Evolutionary conservation across 768 basidiomycete genomes (phyloP), one percentile per base, ranked within the genome.

Genomic region (Lenzites betulinus): DNA sequence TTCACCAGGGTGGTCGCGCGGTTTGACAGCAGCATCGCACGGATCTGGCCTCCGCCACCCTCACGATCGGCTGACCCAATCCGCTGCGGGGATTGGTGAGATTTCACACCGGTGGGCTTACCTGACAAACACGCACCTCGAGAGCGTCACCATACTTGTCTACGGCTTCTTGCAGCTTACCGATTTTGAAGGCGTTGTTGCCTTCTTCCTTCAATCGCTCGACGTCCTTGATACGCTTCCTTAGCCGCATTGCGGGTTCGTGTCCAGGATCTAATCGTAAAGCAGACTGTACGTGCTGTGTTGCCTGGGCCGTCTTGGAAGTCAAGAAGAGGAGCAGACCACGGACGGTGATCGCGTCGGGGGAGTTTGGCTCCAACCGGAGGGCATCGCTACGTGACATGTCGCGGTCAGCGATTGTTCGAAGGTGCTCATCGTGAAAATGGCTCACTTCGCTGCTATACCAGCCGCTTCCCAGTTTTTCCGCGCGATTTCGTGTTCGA

Each of bases 151-250:
- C 77, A 68, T 95, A 95, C 66, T 82, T 86, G 0, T 79, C 77
- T 8, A 86, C 72, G 0, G 93, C 93, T 22, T 89, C 87, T 28
- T 79, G 67, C 35, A 85, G 73, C 58, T 78, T 78, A 2, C 81
- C 80, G 0, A 68, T 56, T 73, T 93, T 93, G 75, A 95, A 95
- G 1, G 84, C 80, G 1, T 72, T 67, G 64, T 95, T 95, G 0
- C 93, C 93, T 63, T 92, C 92, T 63, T 94, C 93, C 68, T 95
- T 95, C 43, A 89, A 70, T 58, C 84, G 78, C 62, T 95, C 93
- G 18, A 95, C 85, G 35, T 90, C 89, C 65, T 88, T 90, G n/a
- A 92, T 81, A 7, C 90, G 84, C 71, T 86, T 89, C 43, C 93
- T 82, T 54, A 94, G 75, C 44, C 81, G 81, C 60, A 85, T 83